Evolutionary conservation across 208 protist genomes (phyloP).

Genomic region (Balamuthia mandrillaris): DNA sequence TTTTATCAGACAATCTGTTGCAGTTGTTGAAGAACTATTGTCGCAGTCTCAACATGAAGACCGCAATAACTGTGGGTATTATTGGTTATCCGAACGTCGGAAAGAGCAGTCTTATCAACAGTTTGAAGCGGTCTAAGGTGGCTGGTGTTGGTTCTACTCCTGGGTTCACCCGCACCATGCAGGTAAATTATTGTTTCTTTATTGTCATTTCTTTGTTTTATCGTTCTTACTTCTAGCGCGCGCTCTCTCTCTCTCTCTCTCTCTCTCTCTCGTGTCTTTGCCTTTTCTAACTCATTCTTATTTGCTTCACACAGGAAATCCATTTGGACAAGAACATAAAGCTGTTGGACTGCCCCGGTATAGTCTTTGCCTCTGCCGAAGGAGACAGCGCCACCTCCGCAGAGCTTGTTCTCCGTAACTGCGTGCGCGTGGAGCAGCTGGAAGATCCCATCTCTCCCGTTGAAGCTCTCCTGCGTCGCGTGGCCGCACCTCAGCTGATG

Average conservation of each 20-base stretch:
- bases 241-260: neutral
- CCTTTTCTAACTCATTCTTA: neutral
- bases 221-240: neutral
- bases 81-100: conserved; percentile 97
- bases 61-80: conserved; percentile 90
- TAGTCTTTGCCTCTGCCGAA: conserved; percentile 82
- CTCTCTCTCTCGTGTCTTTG: neutral
- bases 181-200: conserved; percentile 13
- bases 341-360: conserved; percentile 94
- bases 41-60: conserved; percentile 68
- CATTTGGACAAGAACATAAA: conserved; percentile 92
- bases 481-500: conserved; percentile 30
- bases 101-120: conserved; percentile 95
- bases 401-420: conserved; percentile 91
- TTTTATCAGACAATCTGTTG: conserved; percentile 83
- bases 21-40: conserved; percentile 70
- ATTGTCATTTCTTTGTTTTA: no score
- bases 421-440: conserved; percentile 87
- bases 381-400: conserved; percentile 59
- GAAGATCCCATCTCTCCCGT: conserved; percentile 77
- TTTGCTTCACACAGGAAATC: conserved; percentile 82
- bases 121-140: conserved; percentile 83
- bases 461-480: neutral
- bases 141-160: conserved; percentile 76
- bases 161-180: conserved; percentile 82